phyloP scores from a whole-genome alignment of 2,329 filamentous ascomycete species.

The Colletotrichum spaethianum region DNA sequence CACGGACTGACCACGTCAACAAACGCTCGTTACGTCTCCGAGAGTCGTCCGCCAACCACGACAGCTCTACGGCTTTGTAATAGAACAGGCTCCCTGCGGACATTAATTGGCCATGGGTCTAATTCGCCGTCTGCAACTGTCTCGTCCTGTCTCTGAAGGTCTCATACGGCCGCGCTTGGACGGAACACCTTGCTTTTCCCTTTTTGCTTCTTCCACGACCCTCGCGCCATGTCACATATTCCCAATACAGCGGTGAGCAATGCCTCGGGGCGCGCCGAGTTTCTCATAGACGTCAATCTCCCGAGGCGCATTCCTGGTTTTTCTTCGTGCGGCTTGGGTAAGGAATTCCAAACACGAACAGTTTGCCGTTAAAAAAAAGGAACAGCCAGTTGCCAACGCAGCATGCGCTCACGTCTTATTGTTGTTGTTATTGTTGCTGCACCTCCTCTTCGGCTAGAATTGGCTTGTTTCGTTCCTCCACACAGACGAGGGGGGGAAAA shows the following conservation, averaged over 20 bases:
- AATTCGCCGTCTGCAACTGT: conserved; percentile 35
- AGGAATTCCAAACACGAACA: conserved; percentile 10
- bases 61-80: neutral
- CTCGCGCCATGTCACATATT: conserved; percentile 30
- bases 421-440: neutral
- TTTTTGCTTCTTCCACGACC: conserved; percentile 31
- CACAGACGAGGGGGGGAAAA: conserved; percentile 8
- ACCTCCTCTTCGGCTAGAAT: conserved; percentile 14
- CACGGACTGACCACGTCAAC: conserved; percentile 28
- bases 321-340: conserved; percentile 7
- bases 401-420: conserved; percentile 7
- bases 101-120: conserved; percentile 18
- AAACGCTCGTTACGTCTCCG: conserved; percentile 24
- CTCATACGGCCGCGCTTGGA: conserved; percentile 33
- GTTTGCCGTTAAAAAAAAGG: neutral
- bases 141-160: conserved; percentile 33
- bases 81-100: conserved; percentile 29
- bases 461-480: conserved; percentile 31
- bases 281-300: conserved; percentile 17
- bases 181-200: conserved; percentile 32
- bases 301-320: conserved; percentile 30
- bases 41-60: neutral
- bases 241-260: conserved; percentile 36
- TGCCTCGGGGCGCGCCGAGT: conserved; percentile 8
- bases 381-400: neutral